Evolutionary conservation across 768 basidiomycete genomes (phyloP).

Genomic region (Psilocybe tampanensis): DNA sequence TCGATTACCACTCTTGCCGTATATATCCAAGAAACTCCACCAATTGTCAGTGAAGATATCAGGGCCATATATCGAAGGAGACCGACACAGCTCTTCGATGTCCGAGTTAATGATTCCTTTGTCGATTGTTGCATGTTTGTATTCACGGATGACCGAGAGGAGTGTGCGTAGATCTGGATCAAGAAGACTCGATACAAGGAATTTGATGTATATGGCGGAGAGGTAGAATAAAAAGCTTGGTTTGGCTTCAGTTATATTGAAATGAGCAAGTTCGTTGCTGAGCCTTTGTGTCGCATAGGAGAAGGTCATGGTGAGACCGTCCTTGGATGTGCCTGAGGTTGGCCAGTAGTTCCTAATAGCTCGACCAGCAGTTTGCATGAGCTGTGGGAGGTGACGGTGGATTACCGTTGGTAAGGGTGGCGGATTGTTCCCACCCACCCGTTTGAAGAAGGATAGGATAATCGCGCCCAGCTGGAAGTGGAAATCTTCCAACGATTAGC

Average conservation of each 20-base stretch:
- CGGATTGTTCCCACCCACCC: background rate
- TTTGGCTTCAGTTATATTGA: background rate
- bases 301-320: background rate
- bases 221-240: conserved; percentile 5
- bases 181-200: background rate
- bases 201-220: background rate
- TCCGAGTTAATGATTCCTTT: background rate
- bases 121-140: conserved; percentile 3
- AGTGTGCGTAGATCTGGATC: background rate
- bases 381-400: background rate
- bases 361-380: background rate
- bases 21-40: background rate
- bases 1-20: background rate
- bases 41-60: conserved; percentile 1
- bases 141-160: background rate
- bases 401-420: background rate
- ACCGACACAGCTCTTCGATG: background rate
- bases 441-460: background rate
- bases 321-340: background rate
- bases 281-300: background rate
- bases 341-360: background rate
- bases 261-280: background rate
- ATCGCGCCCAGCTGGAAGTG: background rate
- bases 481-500: background rate
- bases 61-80: background rate